Base-by-base conservation (phyloP, 257 asterid species). In the Agastache rugosa region DNA sequence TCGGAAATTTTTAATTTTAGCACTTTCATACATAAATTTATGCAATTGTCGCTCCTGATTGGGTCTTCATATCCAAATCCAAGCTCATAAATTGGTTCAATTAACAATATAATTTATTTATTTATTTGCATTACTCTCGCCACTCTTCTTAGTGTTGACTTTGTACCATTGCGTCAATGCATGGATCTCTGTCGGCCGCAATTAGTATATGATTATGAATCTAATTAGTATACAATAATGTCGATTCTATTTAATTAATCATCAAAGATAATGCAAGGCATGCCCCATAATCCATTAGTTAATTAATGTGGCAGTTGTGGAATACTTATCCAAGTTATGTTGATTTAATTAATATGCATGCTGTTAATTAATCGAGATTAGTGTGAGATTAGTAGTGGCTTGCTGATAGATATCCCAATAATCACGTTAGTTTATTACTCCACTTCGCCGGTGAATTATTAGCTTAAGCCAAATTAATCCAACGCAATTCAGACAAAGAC, bases 381-480 rank as follows among this genome's bases (percentile, higher is more conserved):
- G 53, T 3, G 16, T 60, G 69, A 51, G 76, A 62, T 60, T 69
- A 74, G 35, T 68, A n/a, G 59, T 53, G 74, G 72, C 50, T 68
- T 63, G 54, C 63, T 67, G 75, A 50, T 73, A 47, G 75, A 34
- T 70, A 72, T 66, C 44, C 78, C 82, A 78, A 67, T 25, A 23
- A n/a, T 7, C 50, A 45, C 6, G 29, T 65, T 64, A 58, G 47
- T 20, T 27, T 65, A 58, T 72, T 62, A 20, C 65, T 16, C 66
- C 71, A 65, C 71, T 73, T 65, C 39, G 69, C 65, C 69, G 67
- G 71, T 47, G 74, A 8, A 45, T 77, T 54, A 44, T 63, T 53
- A 71, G 58, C 17, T 54, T 25, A 47, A 0, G 15, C 20, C 10
- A 17, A 1, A 44, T 0, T 41, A 41, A 45, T 19, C 27, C 35